These are phyloP conservation scores for Lactarius pseudohatsudake DNA, from an alignment of 768 basidiomycete species.

Conservation along the genomic window DNA sequence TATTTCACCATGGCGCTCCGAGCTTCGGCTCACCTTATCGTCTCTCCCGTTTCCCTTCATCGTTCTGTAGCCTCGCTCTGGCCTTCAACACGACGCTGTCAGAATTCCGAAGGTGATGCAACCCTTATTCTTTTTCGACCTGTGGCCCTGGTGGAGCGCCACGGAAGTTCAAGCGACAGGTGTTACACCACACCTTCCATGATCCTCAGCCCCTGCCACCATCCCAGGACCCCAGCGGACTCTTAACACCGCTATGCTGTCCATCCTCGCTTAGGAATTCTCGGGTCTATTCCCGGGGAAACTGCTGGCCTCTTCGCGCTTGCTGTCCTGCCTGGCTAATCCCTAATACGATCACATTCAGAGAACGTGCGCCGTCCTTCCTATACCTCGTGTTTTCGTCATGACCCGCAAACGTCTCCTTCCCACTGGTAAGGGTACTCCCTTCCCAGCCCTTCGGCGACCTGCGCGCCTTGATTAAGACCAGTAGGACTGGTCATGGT, in stretches of 20 bases:
- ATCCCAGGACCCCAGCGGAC: not conserved
- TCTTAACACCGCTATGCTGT: not conserved
- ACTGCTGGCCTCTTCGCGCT: conserved; percentile 17
- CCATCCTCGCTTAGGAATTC: conserved; percentile 7
- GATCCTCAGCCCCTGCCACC: conserved; percentile 7
- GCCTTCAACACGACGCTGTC: too few species aligned
- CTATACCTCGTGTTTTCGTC: not conserved
- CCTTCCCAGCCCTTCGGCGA: not conserved
- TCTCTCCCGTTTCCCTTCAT: not conserved
- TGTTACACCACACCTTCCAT: not conserved
- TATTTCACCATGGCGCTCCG: conserved; percentile 7
- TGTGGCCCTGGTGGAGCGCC: conserved; percentile 2
- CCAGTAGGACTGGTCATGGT: not conserved
- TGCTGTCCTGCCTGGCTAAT: not conserved
- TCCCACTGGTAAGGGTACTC: not conserved
- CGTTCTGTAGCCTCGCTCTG: not conserved
- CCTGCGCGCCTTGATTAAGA: not conserved
- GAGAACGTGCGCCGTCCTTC: not conserved
- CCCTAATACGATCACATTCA: not conserved
- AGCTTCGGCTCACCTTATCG: not conserved
- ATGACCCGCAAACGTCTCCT: not conserved
- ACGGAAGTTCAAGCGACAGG: conserved; percentile 2
- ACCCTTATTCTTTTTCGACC: not conserved
- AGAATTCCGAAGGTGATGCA: not conserved
- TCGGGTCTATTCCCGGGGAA: conserved; percentile 17